These are phyloP conservation scores for Gossypium mustelinum DNA, from an alignment of 345 rosid genomes.

Conservation along the genomic window DNA sequence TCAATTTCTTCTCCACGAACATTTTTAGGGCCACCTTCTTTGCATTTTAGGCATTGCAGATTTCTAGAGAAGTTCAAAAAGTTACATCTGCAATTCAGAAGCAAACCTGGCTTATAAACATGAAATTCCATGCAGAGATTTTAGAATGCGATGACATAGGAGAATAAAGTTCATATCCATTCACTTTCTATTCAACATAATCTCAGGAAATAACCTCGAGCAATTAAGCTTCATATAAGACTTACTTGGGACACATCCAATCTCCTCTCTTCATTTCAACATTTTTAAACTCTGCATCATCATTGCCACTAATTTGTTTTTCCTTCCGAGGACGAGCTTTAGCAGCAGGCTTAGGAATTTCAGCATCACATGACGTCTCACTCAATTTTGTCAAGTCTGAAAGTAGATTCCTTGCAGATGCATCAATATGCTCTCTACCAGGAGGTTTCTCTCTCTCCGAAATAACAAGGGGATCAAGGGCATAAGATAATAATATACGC, in stretches of 20 bases:
- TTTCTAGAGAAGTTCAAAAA: conserved; percentile 51
- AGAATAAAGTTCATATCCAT: neutral
- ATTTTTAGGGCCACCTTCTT: conserved; percentile 37
- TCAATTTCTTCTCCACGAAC: conserved; percentile 22
- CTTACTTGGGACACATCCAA: conserved; percentile 90
- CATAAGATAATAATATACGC: conserved; percentile 58
- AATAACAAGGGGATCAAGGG: conserved; percentile 65
- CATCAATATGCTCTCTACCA: conserved; percentile 48
- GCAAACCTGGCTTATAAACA: neutral
- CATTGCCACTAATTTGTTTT: conserved; percentile 14
- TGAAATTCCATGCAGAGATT: neutral
- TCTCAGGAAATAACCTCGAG: neutral
- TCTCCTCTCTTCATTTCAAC: conserved; percentile 65
- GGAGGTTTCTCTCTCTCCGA: conserved; percentile 48
- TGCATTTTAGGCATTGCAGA: conserved; percentile 38
- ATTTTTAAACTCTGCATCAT: conserved; percentile 28
- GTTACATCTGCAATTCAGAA: conserved; percentile 40
- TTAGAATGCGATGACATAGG: neutral
- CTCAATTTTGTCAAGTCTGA: conserved; percentile 66
- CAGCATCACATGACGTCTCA: conserved; percentile 50
- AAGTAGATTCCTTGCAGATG: conserved; percentile 64
- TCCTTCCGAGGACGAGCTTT: conserved; percentile 28
- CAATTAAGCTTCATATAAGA: conserved; percentile 12
- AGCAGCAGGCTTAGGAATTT: conserved; percentile 44
- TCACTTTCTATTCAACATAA: neutral